Conservation (phyloP, 176 grass and related monocot genomes). For the Phoenix roebelenii region DNA sequence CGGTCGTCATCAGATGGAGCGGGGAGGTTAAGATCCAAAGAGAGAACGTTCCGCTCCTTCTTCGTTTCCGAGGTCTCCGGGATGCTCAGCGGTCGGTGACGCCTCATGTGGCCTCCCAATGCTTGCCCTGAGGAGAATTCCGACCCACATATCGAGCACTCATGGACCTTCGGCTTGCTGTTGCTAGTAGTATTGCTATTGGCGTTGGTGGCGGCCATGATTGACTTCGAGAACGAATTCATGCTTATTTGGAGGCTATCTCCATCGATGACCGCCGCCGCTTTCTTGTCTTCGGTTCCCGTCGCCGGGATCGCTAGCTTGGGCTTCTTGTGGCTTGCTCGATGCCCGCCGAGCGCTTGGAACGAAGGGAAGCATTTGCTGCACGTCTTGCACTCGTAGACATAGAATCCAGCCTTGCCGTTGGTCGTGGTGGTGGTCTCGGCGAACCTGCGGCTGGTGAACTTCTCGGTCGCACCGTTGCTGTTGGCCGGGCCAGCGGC, state of each 20-base stretch:
- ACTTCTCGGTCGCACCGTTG: background rate
- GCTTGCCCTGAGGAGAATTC: slow-evolving; percentile 25
- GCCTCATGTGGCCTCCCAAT: slow-evolving; percentile 26
- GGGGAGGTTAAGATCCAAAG: slow-evolving; percentile 15
- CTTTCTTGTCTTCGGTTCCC: slow-evolving; percentile 2
- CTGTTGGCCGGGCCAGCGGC: background rate
- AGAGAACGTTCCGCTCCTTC: slow-evolving; percentile 1
- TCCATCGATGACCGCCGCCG: background rate
- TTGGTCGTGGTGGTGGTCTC: background rate
- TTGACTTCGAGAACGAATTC: background rate
- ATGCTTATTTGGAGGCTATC: background rate
- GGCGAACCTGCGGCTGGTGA: background rate
- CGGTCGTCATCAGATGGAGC: slow-evolving; percentile 2
- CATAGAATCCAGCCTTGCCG: slow-evolving; percentile 3
- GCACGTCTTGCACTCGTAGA: slow-evolving; percentile 27
- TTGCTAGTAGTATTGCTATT: background rate
- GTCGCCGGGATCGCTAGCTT: too few relatives aligned
- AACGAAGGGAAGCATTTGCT: slow-evolving; percentile 1
- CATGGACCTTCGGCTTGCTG: slow-evolving; percentile 5
- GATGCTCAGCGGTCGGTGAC: slow-evolving; percentile 9
- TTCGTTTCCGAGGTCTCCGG: background rate
- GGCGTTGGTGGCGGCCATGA: background rate
- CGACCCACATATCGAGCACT: slow-evolving; percentile 21
- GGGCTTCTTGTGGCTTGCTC: too few relatives aligned
- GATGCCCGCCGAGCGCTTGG: too few relatives aligned